phyloP scores from a whole-genome alignment of 2,329 filamentous ascomycete species.

The Colletotrichum somersetense region DNA sequence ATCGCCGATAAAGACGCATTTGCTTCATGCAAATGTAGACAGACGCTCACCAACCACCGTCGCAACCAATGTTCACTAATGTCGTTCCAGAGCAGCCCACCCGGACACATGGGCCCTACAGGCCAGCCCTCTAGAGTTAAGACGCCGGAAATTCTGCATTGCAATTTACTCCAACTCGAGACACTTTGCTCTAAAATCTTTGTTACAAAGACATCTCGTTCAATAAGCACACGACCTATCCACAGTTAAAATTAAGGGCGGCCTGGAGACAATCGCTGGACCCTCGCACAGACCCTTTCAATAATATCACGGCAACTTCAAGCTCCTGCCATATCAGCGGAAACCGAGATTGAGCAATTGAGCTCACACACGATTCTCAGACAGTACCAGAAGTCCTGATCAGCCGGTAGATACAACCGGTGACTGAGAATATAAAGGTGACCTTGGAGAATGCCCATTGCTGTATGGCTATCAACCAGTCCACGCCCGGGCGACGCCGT shows the following conservation, averaged over 20 bases:
- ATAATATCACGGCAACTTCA: background rate
- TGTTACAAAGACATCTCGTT: background rate
- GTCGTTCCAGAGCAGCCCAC: background rate
- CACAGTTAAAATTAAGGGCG: background rate
- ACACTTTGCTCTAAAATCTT: background rate
- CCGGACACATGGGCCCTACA: background rate
- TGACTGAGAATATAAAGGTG: background rate
- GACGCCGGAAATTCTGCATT: background rate
- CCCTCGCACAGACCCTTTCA: background rate
- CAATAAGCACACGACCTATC: background rate
- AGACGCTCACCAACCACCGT: background rate
- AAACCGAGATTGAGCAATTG: background rate
- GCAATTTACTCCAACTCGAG: background rate
- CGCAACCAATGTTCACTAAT: background rate
- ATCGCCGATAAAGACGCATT: background rate
- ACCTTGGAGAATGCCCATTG: background rate
- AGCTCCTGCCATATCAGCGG: background rate
- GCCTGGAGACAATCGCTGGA: background rate
- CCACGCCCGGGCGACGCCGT: background rate
- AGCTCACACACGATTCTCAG: background rate
- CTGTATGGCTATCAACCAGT: background rate
- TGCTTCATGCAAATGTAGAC: background rate
- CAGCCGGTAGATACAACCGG: no score
- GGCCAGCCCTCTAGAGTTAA: background rate
- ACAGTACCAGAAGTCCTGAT: background rate